phyloP scores from a whole-genome alignment of 2,329 filamentous ascomycete genomes.

The Blumeria graminis region DNA sequence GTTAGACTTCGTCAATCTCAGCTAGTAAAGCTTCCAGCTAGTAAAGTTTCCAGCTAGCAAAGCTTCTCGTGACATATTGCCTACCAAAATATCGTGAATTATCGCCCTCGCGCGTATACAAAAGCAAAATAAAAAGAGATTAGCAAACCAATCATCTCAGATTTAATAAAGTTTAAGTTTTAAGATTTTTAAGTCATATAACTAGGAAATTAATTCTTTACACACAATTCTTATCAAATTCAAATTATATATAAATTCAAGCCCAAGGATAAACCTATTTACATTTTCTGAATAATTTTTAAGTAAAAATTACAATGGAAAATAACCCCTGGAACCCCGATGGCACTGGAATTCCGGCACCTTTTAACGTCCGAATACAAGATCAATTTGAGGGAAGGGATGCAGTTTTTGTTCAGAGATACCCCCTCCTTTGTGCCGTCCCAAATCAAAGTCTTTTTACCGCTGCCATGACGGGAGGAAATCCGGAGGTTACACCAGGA shows the following conservation, averaged over 20 bases:
- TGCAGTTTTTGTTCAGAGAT: background rate
- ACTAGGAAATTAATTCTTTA: background rate
- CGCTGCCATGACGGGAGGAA: background rate
- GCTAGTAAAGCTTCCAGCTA: no score
- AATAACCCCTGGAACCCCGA: background rate
- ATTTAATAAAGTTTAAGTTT: no score
- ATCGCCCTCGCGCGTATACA: background rate
- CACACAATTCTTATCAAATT: no score
- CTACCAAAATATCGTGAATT: background rate
- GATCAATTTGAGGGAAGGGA: background rate
- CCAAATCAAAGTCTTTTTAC: background rate
- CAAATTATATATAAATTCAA: no score
- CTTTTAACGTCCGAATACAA: background rate
- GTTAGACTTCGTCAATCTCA: background rate
- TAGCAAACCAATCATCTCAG: no score
- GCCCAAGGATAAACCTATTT: no score
- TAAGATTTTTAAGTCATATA: background rate
- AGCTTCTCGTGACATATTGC: background rate
- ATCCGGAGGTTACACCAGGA: background rate
- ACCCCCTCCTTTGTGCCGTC: background rate
- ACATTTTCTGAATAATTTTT: no score
- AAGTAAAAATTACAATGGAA: background rate
- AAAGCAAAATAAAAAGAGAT: no score
- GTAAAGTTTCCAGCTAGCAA: no score
- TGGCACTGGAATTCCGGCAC: background rate